phyloP scores from a whole-genome alignment of 2,329 filamentous ascomycete species.

The Aspergillus sp. region DNA sequence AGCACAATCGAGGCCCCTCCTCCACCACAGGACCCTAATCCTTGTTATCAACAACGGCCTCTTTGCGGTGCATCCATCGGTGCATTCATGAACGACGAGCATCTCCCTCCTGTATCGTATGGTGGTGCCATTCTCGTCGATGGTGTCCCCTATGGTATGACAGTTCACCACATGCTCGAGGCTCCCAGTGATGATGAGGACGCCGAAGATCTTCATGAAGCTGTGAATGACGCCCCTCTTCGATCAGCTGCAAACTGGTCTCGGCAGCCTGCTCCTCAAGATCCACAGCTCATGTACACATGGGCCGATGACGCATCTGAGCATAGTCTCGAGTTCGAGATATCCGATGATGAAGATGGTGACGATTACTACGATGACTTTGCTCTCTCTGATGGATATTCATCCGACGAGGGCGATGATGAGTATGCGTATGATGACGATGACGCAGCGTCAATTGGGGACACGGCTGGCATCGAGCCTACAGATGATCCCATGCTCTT shows the following conservation, averaged over 20 bases:
- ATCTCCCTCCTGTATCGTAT: conserved; percentile 86
- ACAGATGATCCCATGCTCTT: conserved; percentile 75
- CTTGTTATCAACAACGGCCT: conserved; percentile 74
- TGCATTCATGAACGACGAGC: conserved; percentile 79
- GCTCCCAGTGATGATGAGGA: conserved; percentile 56
- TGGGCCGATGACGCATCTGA: conserved; percentile 42
- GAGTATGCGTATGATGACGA: conserved; percentile 57
- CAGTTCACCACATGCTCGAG: conserved; percentile 94
- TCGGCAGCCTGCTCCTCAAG: conserved; percentile 21
- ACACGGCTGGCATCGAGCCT: conserved; percentile 74
- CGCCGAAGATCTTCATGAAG: conserved; percentile 36
- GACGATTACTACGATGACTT: conserved; percentile 45
- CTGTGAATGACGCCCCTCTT: conserved; percentile 31
- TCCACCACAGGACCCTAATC: conserved; percentile 54
- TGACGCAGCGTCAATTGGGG: conserved; percentile 61
- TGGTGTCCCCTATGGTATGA: conserved; percentile 85
- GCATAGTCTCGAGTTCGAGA: conserved; percentile 47
- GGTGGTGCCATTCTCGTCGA: conserved; percentile 86
- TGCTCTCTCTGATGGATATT: conserved; percentile 47
- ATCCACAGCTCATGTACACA: conserved; percentile 36
- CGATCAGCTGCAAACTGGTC: conserved; percentile 49
- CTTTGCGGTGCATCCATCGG: conserved; percentile 89
- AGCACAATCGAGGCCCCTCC: conserved; percentile 27
- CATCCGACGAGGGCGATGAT: conserved; percentile 54
- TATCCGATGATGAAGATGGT: conserved; percentile 56